phyloP scores from a whole-genome alignment of 73 alveolate genomes.

The Paramecium bursaria region DNA sequence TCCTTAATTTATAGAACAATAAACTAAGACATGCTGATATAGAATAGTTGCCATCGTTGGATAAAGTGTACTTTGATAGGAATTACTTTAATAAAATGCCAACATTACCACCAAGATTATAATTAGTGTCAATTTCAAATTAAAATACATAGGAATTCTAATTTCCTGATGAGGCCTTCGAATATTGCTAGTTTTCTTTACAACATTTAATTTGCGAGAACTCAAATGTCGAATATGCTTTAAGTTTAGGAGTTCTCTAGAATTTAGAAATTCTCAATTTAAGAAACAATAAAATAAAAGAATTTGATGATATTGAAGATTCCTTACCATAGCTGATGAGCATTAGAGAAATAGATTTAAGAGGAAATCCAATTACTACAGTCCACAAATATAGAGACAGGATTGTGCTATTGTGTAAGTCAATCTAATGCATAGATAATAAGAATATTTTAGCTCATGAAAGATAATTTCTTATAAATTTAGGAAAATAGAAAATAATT shows the following conservation, averaged over 20 bases:
- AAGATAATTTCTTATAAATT: slow-evolving; percentile 13
- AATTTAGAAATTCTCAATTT: background rate
- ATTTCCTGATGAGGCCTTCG: slow-evolving; percentile 29
- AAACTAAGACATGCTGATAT: slow-evolving; percentile 11
- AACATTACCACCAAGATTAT: slow-evolving; percentile 22
- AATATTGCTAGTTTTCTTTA: background rate
- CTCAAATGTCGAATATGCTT: slow-evolving; percentile 40
- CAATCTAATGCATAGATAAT: slow-evolving; percentile 21
- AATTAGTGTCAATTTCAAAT: slow-evolving; percentile 26
- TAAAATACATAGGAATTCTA: slow-evolving; percentile 40
- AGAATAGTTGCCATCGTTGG: slow-evolving; percentile 29
- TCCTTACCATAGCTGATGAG: background rate
- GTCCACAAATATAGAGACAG: slow-evolving; percentile 53
- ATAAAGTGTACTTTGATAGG: slow-evolving; percentile 28
- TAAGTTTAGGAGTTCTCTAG: slow-evolving; percentile 1
- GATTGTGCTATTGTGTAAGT: slow-evolving; percentile 34
- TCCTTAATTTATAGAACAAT: slow-evolving; percentile 22
- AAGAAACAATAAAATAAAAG: slow-evolving; percentile 39
- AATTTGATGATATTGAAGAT: slow-evolving; percentile 5
- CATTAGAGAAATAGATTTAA: slow-evolving; percentile 44
- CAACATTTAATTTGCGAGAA: slow-evolving; percentile 8
- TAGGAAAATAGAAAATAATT: slow-evolving; percentile 35
- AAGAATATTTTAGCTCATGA: slow-evolving; percentile 33
- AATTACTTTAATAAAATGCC: slow-evolving; percentile 7
- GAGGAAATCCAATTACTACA: slow-evolving; percentile 48